These are phyloP conservation scores for Flaveria robusta DNA, from an alignment of 129 eudicot genomes.

Conservation along the genomic window DNA sequence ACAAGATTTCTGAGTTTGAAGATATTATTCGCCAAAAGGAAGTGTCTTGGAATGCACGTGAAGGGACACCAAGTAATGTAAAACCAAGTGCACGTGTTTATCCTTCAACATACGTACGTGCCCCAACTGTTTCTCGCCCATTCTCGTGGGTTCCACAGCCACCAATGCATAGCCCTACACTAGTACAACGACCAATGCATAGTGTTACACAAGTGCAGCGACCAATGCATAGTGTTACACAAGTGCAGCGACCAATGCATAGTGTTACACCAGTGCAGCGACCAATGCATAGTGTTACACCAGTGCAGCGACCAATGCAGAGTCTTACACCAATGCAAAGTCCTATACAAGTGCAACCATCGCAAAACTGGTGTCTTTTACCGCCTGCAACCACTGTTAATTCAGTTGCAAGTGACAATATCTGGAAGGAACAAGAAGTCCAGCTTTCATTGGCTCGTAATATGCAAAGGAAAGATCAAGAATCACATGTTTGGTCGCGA, in stretches of 20 bases:
- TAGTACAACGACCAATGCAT: background rate
- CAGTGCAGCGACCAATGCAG: no score
- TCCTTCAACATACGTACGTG: constrained; percentile 32
- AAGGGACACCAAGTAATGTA: constrained; percentile 3
- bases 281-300: no score
- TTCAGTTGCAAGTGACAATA: background rate
- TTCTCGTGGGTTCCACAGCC: constrained; percentile 17
- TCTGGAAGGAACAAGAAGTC: constrained; percentile 17
- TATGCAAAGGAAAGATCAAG: constrained; percentile 24
- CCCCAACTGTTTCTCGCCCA: no score
- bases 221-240: background rate
- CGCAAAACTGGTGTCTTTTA: constrained; percentile 21
- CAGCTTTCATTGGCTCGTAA: constrained; percentile 22
- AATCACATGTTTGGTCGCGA: constrained; percentile 21
- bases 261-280: no score
- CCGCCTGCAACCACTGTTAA: background rate
- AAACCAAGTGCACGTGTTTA: constrained; percentile 20
- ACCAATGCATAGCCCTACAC: background rate
- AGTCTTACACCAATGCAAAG: background rate
- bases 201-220: constrained; percentile 5
- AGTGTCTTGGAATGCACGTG: constrained; percentile 10
- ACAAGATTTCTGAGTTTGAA: background rate
- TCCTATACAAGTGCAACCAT: constrained; percentile 15
- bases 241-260: no score
- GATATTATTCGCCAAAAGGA: constrained; percentile 10